Evolutionary conservation across 176 grass and related monocot genomes (phyloP).

Genomic region (Panicum miliaceum): DNA sequence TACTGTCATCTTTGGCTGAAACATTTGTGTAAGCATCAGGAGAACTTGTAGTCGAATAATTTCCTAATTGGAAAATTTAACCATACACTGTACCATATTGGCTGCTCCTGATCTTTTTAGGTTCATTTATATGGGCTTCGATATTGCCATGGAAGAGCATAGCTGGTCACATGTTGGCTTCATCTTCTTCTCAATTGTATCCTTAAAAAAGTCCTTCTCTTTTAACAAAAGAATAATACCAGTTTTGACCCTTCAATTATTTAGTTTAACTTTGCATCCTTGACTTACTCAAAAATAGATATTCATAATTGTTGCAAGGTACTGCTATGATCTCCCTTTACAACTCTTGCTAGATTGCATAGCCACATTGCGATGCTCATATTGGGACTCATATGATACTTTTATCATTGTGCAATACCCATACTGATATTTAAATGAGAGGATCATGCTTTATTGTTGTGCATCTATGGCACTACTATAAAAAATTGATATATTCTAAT

Average conservation of each 20-base stretch:
- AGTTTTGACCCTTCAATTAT: constrained; percentile 11
- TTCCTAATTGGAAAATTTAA: constrained; percentile 16
- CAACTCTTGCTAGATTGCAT: constrained; percentile 13
- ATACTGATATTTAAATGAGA: not conserved
- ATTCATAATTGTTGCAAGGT: constrained; percentile 97
- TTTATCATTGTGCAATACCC: not conserved
- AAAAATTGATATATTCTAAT: constrained; percentile 6
- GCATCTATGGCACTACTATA: not conserved
- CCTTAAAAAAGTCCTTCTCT: constrained; percentile 46
- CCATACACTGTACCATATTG: not conserved
- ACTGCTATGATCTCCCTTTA: constrained; percentile 33
- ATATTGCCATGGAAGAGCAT: constrained; percentile 99
- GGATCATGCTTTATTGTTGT: not conserved
- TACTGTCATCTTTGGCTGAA: constrained; percentile 95
- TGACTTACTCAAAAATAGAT: constrained; percentile 77
- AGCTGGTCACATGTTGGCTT: constrained; percentile 98
- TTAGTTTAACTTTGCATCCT: constrained; percentile 56
- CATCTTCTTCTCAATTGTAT: constrained; percentile 99
- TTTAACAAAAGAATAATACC: constrained; percentile 8
- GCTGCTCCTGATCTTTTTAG: constrained; percentile 44
- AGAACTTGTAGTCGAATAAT: not conserved
- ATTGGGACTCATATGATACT: not conserved
- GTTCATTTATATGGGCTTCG: constrained; percentile 99
- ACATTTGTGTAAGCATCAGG: constrained; percentile 96
- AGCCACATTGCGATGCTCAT: constrained; percentile 9